Conservation (phyloP, 441 rosid species). For the Jatropha multifida region DNA sequence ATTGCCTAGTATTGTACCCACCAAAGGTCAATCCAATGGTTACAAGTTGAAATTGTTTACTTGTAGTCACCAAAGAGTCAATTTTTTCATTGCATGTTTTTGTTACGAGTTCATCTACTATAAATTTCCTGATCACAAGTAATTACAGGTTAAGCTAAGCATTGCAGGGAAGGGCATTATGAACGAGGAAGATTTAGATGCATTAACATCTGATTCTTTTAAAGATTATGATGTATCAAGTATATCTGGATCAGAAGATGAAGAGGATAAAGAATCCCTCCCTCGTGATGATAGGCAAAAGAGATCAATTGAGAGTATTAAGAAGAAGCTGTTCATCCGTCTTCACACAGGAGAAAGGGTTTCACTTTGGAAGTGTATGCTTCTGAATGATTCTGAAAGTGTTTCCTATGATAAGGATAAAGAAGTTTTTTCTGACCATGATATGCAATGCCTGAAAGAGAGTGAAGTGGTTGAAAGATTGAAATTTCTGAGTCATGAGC, state of each 20-base stretch:
- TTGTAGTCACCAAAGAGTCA: background rate
- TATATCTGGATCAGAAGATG: slow-evolving; percentile 97
- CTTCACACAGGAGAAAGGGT: slow-evolving; percentile 71
- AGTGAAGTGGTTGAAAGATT: slow-evolving; percentile 62
- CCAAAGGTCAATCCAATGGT: background rate
- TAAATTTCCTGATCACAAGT: background rate
- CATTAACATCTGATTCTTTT: slow-evolving; percentile 63
- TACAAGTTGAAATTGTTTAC: background rate
- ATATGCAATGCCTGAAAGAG: slow-evolving; percentile 35
- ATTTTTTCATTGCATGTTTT: background rate
- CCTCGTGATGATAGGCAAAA: slow-evolving; percentile 30
- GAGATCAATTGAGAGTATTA: slow-evolving; percentile 37
- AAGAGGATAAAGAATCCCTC: slow-evolving; percentile 43
- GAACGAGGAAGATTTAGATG: slow-evolving; percentile 87
- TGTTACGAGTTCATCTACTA: background rate
- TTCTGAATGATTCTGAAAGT: slow-evolving; percentile 62
- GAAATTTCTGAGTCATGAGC: slow-evolving; percentile 41
- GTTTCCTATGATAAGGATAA: slow-evolving; percentile 41
- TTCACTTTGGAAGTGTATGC: slow-evolving; percentile 71
- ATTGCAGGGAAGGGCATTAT: slow-evolving; percentile 73
- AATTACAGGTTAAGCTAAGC: slow-evolving; percentile 68
- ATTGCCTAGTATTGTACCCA: background rate
- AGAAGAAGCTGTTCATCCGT: slow-evolving; percentile 61
- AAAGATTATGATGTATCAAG: slow-evolving; percentile 84
- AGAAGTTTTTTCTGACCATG: slow-evolving; percentile 20